Evolutionary conservation across 106 monocot species (phyloP).

Genomic region (Dendrobium officinale): DNA sequence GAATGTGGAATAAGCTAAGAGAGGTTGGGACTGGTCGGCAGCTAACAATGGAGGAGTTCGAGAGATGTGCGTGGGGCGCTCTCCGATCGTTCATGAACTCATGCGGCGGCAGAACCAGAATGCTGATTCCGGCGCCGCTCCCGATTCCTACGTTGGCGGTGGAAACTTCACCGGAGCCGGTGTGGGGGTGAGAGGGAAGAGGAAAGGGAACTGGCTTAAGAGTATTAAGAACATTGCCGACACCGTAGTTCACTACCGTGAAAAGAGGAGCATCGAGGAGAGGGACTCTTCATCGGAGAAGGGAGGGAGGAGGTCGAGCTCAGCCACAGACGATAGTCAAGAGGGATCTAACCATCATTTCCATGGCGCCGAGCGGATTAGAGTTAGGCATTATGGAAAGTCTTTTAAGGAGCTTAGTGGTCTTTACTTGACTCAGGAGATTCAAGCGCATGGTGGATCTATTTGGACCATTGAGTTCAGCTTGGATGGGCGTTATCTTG

Average conservation of each 20-base stretch:
- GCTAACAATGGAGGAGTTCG: constrained; percentile 87
- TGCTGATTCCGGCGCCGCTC: constrained; percentile 10
- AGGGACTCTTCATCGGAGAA: constrained; percentile 53
- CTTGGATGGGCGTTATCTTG: constrained; percentile 45
- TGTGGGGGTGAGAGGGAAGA: constrained; percentile 16
- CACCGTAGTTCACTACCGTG: constrained; percentile 13
- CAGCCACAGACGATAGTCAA: constrained; percentile 72
- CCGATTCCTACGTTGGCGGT: not conserved
- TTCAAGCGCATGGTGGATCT: constrained; percentile 54
- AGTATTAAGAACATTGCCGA: constrained; percentile 47
- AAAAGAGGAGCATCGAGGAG: constrained; percentile 45
- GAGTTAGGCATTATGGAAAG: constrained; percentile 62
- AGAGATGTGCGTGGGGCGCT: constrained; percentile 63
- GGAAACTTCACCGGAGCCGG: not conserved
- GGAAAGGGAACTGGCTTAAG: constrained; percentile 38
- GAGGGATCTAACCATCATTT: constrained; percentile 28
- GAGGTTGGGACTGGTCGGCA: constrained; percentile 74
- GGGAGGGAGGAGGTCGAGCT: constrained; percentile 55
- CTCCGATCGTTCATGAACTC: constrained; percentile 88
- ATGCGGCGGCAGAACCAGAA: constrained; percentile 61
- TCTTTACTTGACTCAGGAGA: constrained; percentile 53
- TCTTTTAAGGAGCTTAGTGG: constrained; percentile 51
- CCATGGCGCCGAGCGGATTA: constrained; percentile 45
- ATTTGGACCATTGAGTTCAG: constrained; percentile 67
- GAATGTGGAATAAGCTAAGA: constrained; percentile 56